A percentile compares a stretch with the other conserved stretches of the same genome.
phyloP scores from a whole-genome alignment of 345 rosid species.

The Gossypium australe region DNA sequence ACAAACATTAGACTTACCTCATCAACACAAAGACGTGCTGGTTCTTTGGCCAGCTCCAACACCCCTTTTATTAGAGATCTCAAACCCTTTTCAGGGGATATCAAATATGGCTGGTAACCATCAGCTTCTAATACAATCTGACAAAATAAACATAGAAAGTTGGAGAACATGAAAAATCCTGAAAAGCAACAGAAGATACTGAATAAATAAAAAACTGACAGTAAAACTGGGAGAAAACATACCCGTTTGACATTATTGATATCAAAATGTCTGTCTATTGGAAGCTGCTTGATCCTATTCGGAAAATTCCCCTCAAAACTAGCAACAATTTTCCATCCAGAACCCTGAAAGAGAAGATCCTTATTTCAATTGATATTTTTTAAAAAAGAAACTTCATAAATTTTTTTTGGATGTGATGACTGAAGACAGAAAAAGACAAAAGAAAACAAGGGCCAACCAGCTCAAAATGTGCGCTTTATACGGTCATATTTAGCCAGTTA shows the following conservation, averaged over 20 bases:
- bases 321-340: conserved; percentile 98
- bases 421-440: not conserved
- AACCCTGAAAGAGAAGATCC: conserved; percentile 53
- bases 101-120: conserved; percentile 85
- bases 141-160: conserved; percentile 1
- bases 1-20: conserved; percentile 41
- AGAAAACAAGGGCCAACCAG: not conserved
- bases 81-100: conserved; percentile 81
- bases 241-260: conserved; percentile 60
- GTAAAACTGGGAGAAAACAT: conserved; percentile 3
- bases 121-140: conserved; percentile 83
- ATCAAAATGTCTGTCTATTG: conserved; percentile 94
- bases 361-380: not conserved
- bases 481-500: not conserved
- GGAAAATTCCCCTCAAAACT: conserved; percentile 98
- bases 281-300: conserved; percentile 90
- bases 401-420: not conserved
- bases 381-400: not conserved
- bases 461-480: not conserved
- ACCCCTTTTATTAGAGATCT: conserved; percentile 73
- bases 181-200: not conserved
- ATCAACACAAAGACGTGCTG: conserved; percentile 70
- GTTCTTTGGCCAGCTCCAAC: conserved; percentile 75
- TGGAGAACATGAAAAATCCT: not conserved
- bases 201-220: not conserved